phyloP scores from a whole-genome alignment of 2,329 filamentous ascomycete genomes.

The Gnomoniopsis smithogilvyi region DNA sequence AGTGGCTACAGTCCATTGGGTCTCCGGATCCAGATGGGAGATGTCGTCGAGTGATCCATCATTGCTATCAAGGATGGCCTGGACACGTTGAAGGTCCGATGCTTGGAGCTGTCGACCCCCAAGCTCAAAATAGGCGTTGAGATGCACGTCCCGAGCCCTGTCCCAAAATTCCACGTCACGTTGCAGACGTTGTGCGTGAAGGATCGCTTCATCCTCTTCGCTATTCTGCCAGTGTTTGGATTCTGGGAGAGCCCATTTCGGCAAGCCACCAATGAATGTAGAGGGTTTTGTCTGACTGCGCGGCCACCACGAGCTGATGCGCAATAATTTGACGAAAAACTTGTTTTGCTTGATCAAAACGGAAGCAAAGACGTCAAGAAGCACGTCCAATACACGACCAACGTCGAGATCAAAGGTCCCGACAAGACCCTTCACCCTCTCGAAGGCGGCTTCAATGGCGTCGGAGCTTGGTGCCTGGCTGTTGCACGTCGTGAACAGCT shows the following conservation, averaged over 20 bases:
- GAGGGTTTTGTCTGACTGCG: conserved; percentile 49
- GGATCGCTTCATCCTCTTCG: conserved; percentile 64
- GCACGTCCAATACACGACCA: conserved; percentile 89
- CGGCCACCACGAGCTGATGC: conserved; percentile 97
- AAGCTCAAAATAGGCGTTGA: conserved; percentile 87
- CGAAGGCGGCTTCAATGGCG: conserved; percentile 80
- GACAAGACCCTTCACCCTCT: conserved; percentile 89
- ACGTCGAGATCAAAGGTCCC: conserved; percentile 97
- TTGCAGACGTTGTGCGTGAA: conserved; percentile 53
- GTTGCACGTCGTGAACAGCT: conserved; percentile 86
- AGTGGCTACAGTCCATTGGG: conserved; percentile 76
- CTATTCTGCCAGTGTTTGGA: conserved; percentile 60
- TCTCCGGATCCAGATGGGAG: conserved; percentile 53
- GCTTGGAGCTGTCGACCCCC: conserved; percentile 67
- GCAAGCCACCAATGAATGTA: conserved; percentile 64
- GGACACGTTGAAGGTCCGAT: conserved; percentile 47
- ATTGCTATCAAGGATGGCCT: conserved; percentile 36
- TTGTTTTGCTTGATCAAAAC: conserved; percentile 88
- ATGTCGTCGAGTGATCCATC: conserved; percentile 35
- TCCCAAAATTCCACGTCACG: conserved; percentile 81
- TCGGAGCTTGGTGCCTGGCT: conserved; percentile 70
- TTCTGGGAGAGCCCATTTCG: conserved; percentile 77
- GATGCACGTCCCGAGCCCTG: conserved; percentile 69
- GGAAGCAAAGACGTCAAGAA: conserved; percentile 90
- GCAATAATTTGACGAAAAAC: conserved; percentile 91